A percentile compares a stretch with the other conserved stretches of the same genome.
Conservation (phyloP, 1,139 yeast species). For the Meyerozyma athensensis region DNA sequence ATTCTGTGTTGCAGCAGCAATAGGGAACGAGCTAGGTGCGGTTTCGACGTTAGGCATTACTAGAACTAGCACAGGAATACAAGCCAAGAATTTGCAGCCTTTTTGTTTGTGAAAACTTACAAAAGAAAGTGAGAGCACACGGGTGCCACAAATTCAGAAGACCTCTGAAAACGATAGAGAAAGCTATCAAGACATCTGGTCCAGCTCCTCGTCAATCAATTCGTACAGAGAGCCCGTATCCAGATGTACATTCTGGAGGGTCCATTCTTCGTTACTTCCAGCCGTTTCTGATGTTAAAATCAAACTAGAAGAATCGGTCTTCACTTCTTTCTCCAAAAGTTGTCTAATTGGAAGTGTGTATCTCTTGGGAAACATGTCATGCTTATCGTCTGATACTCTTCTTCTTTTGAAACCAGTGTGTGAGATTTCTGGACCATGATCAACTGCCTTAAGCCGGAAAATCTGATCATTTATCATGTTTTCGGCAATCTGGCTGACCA, state of each 20-base stretch:
- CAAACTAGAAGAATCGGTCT: not conserved
- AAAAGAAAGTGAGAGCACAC: not conserved
- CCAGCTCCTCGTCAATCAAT: too few species aligned
- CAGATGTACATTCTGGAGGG: not conserved
- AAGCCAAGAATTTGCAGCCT: slow-evolving; percentile 1
- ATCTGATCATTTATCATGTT: not conserved
- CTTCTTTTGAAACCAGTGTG: not conserved
- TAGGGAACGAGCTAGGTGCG: too few species aligned
- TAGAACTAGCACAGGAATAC: not conserved
- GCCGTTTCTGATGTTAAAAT: not conserved
- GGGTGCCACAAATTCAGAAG: not conserved
- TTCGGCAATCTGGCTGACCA: not conserved
- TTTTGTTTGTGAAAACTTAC: not conserved
- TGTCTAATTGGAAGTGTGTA: not conserved
- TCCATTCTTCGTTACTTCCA: not conserved
- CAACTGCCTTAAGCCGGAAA: not conserved
- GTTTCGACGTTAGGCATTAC: not conserved
- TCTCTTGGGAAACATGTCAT: not conserved
- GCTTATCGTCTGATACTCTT: not conserved
- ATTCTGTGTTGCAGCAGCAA: too few species aligned
- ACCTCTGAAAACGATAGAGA: too few species aligned
- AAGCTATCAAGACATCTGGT: too few species aligned
- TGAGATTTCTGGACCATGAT: not conserved
- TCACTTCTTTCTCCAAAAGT: not conserved
- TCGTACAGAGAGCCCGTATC: not conserved